Base-by-base conservation (phyloP, 2,329 filamentous ascomycete genomes). In the Neopestalotiopsis sp. region DNA sequence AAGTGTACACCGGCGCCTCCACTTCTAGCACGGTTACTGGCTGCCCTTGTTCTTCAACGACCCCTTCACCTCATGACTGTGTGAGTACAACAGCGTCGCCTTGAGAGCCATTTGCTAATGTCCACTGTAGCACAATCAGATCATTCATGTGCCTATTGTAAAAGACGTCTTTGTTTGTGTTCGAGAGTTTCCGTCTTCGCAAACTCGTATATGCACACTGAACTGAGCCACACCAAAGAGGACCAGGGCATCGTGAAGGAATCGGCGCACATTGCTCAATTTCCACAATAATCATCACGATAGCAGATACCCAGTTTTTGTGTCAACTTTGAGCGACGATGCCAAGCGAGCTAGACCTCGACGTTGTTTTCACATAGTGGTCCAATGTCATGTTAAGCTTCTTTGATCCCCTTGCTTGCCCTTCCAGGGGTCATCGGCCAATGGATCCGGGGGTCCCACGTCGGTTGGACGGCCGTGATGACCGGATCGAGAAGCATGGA, bases 311-410 rank as follows among this genome's bases (percentile, higher is more conserved):
- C 45, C n/a, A 24, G 1, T 52, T 52, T 24, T 52, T 52, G n/a
- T 52, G 45, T 59, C 57, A 30, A 56, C 24, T 34, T 34, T 28
- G 9, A 59, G 57, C 20, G n/a, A 59, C 57, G 57, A 59, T 59
- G 2, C 9, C 57, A 59, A 59, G 6, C 57, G 57, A 59, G 57
- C 24, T 56, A 56, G 24, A 17, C 45, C 45, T 52, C 20, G 28
- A 59, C 30, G 24, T 28, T 24, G 6, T 30, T 28, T 59, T 34
- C 30, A n/a, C 57, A 4, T 28, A 30, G 24, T 59, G 24, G 28
- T 24, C 17, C 57, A 9, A 13, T 59, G 57, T 34, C 30, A 59
- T 59, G 13, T 59, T 59, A 59, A 59, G 20, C 57, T 59, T 59
- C 20, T 59, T 59, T 59, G 7, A 7, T 38, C 34, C 7, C 57